phyloP scores from a whole-genome alignment of 148 eudicot genomes.

The Polygonum maritimum region DNA sequence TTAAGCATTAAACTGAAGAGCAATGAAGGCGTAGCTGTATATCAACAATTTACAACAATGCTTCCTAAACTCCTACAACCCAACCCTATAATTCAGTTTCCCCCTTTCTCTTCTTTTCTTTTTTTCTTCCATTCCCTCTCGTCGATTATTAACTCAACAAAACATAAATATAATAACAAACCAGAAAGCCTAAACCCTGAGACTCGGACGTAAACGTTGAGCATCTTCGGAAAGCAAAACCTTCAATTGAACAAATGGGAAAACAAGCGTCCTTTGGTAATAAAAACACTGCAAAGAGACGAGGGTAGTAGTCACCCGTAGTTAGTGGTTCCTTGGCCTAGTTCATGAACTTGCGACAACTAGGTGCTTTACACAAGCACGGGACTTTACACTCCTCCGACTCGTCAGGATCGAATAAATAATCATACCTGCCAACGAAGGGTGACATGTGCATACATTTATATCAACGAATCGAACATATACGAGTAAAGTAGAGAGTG shows the following conservation, averaged over 20 bases:
- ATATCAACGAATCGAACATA: too few relatives aligned
- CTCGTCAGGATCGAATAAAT: slow-evolving; percentile 96
- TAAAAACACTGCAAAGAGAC: background rate
- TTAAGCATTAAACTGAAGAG: background rate
- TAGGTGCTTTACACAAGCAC: slow-evolving; percentile 84
- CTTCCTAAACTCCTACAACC: slow-evolving; percentile 2
- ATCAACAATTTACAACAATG: slow-evolving; percentile 10
- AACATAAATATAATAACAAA: background rate
- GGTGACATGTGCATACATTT: background rate
- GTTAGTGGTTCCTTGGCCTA: slow-evolving; percentile 36
- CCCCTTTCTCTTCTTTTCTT: background rate
- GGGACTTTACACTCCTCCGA: slow-evolving; percentile 84
- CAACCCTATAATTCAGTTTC: background rate
- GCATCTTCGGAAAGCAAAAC: background rate
- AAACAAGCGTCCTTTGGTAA: slow-evolving; percentile 1
- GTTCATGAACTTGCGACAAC: slow-evolving; percentile 95
- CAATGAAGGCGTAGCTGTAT: background rate
- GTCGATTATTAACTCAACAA: background rate
- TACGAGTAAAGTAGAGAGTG: too few relatives aligned
- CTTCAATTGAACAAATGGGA: background rate
- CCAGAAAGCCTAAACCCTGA: background rate
- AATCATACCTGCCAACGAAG: slow-evolving; percentile 68
- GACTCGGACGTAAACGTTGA: background rate
- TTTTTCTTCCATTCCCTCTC: slow-evolving; percentile 2
- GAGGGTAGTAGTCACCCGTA: background rate